These are phyloP conservation scores for Didymellaceae sp. DNA, from an alignment of 2,329 filamentous ascomycete species.

Conservation along the genomic window DNA sequence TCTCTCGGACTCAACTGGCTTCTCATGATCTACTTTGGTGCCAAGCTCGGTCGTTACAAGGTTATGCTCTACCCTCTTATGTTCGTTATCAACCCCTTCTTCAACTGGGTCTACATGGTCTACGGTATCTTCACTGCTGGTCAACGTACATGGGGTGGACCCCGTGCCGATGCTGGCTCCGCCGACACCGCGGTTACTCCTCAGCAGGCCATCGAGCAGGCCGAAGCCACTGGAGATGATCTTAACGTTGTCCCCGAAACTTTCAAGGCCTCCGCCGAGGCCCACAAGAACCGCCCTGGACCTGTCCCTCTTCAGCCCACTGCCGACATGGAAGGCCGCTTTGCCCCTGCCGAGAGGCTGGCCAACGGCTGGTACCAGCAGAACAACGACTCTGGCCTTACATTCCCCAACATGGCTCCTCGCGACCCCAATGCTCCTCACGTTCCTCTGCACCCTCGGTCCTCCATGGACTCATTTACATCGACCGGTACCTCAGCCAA, in stretches of 20 bases:
- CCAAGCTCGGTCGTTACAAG: constrained; percentile 86
- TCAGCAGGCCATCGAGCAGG: constrained; percentile 82
- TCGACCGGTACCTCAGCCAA: constrained; percentile 62
- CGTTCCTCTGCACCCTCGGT: constrained; percentile 59
- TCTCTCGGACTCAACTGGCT: constrained; percentile 93
- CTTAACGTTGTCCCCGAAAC: constrained; percentile 89
- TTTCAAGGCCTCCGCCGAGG: constrained; percentile 65
- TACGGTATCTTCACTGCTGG: constrained; percentile 95
- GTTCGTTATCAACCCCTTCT: constrained; percentile 94
- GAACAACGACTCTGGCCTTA: constrained; percentile 69
- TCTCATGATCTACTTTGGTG: constrained; percentile 94
- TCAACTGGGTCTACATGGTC: constrained; percentile 98
- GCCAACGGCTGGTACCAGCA: constrained; percentile 74
- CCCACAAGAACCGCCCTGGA: constrained; percentile 56
- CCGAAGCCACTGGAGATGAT: constrained; percentile 80
- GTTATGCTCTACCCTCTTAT: constrained; percentile 94
- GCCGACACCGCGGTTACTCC: constrained; percentile 79
- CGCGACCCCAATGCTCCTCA: constrained; percentile 55
- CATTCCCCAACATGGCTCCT: constrained; percentile 57
- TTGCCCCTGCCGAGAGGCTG: constrained; percentile 72
- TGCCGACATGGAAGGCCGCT: constrained; percentile 76
- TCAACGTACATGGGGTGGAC: constrained; percentile 94
- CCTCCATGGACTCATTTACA: constrained; percentile 71
- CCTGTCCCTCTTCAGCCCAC: constrained; percentile 73
- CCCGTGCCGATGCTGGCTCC: constrained; percentile 83